Percentiles rank a stretch among this genome's conserved stretches.
phyloP scores from a whole-genome alignment of 257 asterid genomes.

The Penstemon barbatus region DNA sequence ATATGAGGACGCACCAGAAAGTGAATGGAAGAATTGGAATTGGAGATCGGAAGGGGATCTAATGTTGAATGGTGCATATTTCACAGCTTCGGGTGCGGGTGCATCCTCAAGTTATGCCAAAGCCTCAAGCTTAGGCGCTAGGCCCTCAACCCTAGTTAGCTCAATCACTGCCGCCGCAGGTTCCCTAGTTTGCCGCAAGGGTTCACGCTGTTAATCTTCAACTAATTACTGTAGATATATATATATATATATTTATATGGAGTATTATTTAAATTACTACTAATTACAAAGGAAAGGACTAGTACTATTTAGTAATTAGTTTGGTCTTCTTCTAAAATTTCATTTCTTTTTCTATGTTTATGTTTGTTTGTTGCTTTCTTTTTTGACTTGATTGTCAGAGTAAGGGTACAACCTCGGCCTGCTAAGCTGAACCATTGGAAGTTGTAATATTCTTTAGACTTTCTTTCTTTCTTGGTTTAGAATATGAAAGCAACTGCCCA shows the following conservation, averaged over 20 bases:
- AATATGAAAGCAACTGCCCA: constrained; percentile 52
- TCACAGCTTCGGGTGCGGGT: constrained; percentile 61
- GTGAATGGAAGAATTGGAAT: constrained; percentile 72
- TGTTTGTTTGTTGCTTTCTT: constrained; percentile 21
- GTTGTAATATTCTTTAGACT: constrained; percentile 21
- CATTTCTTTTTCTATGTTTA: neutral
- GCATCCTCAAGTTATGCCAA: constrained; percentile 58
- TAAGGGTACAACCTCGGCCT: constrained; percentile 61
- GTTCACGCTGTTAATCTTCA: constrained; percentile 41
- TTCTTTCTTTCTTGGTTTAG: constrained; percentile 41
- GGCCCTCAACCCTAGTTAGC: constrained; percentile 45
- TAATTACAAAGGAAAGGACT: constrained; percentile 33
- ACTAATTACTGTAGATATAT: neutral
- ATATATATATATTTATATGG: constrained; percentile 5
- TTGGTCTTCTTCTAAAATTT: constrained; percentile 11
- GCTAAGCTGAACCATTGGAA: constrained; percentile 42
- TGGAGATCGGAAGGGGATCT: constrained; percentile 89
- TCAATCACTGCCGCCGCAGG: constrained; percentile 50
- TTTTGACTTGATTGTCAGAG: constrained; percentile 44
- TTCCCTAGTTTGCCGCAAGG: constrained; percentile 41
- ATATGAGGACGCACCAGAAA: constrained; percentile 65
- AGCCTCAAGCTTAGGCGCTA: constrained; percentile 58
- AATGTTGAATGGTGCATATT: constrained; percentile 81
- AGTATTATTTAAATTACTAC: neutral
- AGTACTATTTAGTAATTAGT: constrained; percentile 23